Base-by-base conservation (phyloP, 2,329 filamentous ascomycete genomes). In the Colletotrichum lini region DNA sequence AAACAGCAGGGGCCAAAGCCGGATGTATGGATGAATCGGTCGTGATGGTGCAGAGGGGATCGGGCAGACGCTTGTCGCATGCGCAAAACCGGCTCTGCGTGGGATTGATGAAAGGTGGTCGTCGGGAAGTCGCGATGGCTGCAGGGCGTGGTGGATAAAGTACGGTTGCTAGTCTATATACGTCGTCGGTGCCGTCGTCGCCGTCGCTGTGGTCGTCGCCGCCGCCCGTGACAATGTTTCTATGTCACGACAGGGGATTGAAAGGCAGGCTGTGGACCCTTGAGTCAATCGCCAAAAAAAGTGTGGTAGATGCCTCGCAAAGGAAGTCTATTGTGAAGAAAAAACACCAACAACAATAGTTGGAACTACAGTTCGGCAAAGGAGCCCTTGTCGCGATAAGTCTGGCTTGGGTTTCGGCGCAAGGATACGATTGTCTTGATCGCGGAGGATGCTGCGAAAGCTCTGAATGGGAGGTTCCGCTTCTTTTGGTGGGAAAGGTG, bases 371-470 rank as follows among this genome's bases (percentile, higher is more conserved):
- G 59, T 59, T 18, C 23, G 60, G 54, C 67, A 72, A 72, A 72
- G 70, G 44, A 63, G 60, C 56, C 62, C 70, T 72, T 72, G 70
- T 72, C 53, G 67, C 61, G 47, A 70, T 72, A 65, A 45, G 56
- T 58, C 61, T 60, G 40, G 50, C 44, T 49, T 70, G 50, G 44
- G 69, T 64, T 72, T 72, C 67, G 70, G 60, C 70, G 70, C 65
- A 70, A 60, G 61, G 59, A 45, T 65, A 47, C 40, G 53, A 63
- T 70, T 72, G 66, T 72, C 70, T 72, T 38, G 70, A 49, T 64
- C 18, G 44, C n/a, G 21, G 68, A 47, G 26, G 50, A 66, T 38
- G 60, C 18, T 66, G 54, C 59, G 53, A 72, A 72, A 72, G 70
- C 67, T 70, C 54, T 72, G 56, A 72, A 70, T 56, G 66, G 44